Evolutionary conservation across 1,139 yeast species (phyloP), one percentile per base, ranked within the genome.

Genomic region (Tardiomyces blankii): DNA sequence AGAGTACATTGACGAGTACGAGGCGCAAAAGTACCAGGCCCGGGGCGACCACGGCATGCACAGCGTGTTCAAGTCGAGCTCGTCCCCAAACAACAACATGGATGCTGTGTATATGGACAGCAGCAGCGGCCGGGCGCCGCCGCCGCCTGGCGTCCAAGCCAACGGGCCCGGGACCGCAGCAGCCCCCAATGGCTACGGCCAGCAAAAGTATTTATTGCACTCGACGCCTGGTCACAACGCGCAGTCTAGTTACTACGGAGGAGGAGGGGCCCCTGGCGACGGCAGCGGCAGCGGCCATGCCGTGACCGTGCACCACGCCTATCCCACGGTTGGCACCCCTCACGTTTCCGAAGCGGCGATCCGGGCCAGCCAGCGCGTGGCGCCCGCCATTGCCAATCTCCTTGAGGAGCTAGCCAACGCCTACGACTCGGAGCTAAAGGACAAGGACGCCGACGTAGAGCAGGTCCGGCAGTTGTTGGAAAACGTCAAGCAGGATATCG

Each of bases 1-100:
- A 53, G 94, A 85, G 57, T 80, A 80, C 68, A 64, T 80, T 49
- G 68, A 69, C 39, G 72, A 71, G 44, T 70, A 71, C 50, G 72
- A 69, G 51, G 63, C 62, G 41, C 47, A 57, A 33, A 30, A 30
- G 16, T 30, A 30, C 35, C 35, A 30, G 11, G n/a, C 35, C 9
- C 35, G 35, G 9, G 35, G 35, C 16, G 35, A 30, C 35, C 35
- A 30, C 16, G 5, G 9, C 16, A 30, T 30, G n/a, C 35, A 12
- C 11, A 11, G 35, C 16, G 16, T 30, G 35, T 30, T 30, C 35
- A 30, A 30, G 35, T 30, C 35, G 35, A 30, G 35, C 16, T 30
- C 35, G 16, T 30, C 35, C n/a, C 35, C 35, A 5, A 30, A 30
- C 35, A 30, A 30, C 35, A 30, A 30, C 11, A 12, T 30, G 16